phyloP scores from a whole-genome alignment of 768 basidiomycete species.

The Naematelia aurantialba region DNA sequence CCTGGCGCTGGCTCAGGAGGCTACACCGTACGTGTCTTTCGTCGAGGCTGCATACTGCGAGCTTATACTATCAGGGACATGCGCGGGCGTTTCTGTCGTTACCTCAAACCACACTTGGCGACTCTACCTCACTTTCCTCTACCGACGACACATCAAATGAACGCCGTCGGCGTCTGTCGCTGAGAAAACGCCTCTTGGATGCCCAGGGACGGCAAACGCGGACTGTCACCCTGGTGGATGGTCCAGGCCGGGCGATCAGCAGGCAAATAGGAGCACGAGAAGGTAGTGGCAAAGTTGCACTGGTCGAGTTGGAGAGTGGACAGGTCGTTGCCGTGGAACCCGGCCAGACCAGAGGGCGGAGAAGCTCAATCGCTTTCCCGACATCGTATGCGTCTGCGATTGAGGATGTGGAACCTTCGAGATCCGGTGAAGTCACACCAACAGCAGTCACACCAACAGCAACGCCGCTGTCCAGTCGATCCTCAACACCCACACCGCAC shows the following conservation, averaged over 20 bases:
- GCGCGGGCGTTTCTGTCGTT: slow-evolving; percentile 41
- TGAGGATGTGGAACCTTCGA: not conserved
- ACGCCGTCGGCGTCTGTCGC: slow-evolving; percentile 8
- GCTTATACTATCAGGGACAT: slow-evolving; percentile 27
- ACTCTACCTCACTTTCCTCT: slow-evolving; percentile 26
- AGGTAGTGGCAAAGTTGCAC: slow-evolving; percentile 14
- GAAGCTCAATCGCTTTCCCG: slow-evolving; percentile 28
- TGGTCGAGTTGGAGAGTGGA: slow-evolving; percentile 12
- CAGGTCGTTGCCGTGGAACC: slow-evolving; percentile 12
- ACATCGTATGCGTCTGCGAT: not conserved
- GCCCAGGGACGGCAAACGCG: slow-evolving; percentile 12
- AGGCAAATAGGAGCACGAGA: slow-evolving; percentile 17
- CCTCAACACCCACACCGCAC: slow-evolving; percentile 5
- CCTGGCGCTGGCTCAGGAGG: slow-evolving; percentile 23
- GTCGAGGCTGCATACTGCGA: not conserved
- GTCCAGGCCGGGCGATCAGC: slow-evolving; percentile 13
- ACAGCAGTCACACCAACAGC: not conserved
- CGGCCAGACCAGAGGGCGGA: slow-evolving; percentile 5
- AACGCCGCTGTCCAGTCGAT: slow-evolving; percentile 6
- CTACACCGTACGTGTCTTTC: slow-evolving; percentile 30
- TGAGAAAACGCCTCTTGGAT: not conserved
- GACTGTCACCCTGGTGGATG: slow-evolving; percentile 12
- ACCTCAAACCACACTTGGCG: slow-evolving; percentile 27
- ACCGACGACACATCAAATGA: slow-evolving; percentile 12
- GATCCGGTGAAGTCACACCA: slow-evolving; percentile 3